Base-by-base conservation (phyloP, 768 basidiomycete species). In the Boletus reticulatus region DNA sequence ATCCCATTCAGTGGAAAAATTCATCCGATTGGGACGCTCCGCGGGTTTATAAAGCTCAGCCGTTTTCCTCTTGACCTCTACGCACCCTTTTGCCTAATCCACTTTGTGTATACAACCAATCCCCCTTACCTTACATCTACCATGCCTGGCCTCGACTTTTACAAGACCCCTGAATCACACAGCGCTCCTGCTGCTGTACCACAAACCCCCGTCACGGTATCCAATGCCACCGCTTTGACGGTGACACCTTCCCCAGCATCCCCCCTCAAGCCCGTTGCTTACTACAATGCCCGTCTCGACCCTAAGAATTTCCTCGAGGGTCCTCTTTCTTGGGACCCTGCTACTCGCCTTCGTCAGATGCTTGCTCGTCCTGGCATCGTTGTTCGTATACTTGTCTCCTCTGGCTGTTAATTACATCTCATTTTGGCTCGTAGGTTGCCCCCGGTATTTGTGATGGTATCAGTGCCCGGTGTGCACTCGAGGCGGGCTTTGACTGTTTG, bases 381-480 rank as follows among this genome's bases (percentile, higher is more conserved):
- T 43, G 88, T 89, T 73, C 58, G 84, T 75, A 39, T 4, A n/a
- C 0, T 17, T 43, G 0, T 22, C 38, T 36, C 14, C 4, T 14
- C 38, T 39, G 16, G 14, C 14, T 14, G 24, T 31, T n/a, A 47
- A 17, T 22, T 24, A 54, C 24, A 37, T 44, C 50, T 62, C 8
- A 63, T 24, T 0, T 19, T 17, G 22, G 27, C 36, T 22, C 38
- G 12, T 43, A 88, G 87, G 71, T 88, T 61, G 88, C 87, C 3
- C 88, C 87, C n/a, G 88, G 88, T 42, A 84, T 89, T 42, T 88
- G 88, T 53, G 88, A 89, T 53, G 88, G 87, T 48, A 90, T 92
- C 64, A 88, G 86, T 62, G 88, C 88, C 11, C 79, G 89, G 31
- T 88, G 88, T 59, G 89, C 89, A 9, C 71, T 91, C 8, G 89